Conservation (phyloP, 257 asterid genomes). For the Jasminum sambac region DNA sequence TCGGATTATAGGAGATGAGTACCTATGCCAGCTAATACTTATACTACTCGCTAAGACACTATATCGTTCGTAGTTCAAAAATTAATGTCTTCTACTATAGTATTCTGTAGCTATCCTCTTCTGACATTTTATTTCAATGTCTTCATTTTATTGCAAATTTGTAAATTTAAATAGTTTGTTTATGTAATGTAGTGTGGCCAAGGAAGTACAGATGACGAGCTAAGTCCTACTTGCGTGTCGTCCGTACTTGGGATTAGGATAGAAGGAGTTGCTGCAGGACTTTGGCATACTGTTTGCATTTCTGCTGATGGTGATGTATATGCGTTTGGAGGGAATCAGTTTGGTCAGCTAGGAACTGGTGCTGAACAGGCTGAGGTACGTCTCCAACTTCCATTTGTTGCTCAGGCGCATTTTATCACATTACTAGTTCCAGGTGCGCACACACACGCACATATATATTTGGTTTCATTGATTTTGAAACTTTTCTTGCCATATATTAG, state of each 20-base stretch:
- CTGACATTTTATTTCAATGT: neutral
- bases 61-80: neutral
- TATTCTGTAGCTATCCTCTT: constrained; percentile 1
- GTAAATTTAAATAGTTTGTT: neutral
- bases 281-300: constrained; percentile 90
- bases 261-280: constrained; percentile 90
- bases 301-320: constrained; percentile 97
- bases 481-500: constrained; percentile 3
- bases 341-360: constrained; percentile 98
- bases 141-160: constrained; percentile 8
- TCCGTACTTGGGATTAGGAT: constrained; percentile 90
- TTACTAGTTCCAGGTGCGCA: too few relatives aligned
- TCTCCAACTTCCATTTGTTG: constrained; percentile 16
- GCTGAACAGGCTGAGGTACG: constrained; percentile 91
- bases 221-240: constrained; percentile 85
- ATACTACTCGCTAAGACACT: neutral
- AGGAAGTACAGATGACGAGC: constrained; percentile 97
- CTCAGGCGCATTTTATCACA: neutral
- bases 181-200: constrained; percentile 78
- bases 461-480: constrained; percentile 16
- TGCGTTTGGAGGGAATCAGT: constrained; percentile 96
- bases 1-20: constrained; percentile 8
- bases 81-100: too few relatives aligned
- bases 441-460: too few relatives aligned
- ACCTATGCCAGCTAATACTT: neutral